Evolutionary conservation across 169 alveolate species (phyloP), one percentile per base, ranked within the genome.

Genomic region (Besnoitia besnoiti): DNA sequence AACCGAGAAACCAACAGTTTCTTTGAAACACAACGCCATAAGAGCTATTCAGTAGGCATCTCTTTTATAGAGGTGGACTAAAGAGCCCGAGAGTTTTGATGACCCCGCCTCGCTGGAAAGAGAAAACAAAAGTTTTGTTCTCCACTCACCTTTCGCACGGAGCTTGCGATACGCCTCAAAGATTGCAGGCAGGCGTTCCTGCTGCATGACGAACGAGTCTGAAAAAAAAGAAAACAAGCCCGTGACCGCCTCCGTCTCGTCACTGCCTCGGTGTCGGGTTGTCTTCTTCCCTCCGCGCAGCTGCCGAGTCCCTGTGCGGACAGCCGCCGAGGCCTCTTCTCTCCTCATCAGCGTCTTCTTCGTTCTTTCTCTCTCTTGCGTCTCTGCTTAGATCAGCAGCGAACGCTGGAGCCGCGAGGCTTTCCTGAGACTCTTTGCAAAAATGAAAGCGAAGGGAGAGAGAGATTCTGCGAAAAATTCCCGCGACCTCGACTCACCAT

Each of bases 201-300:
- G 91, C 30, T 85, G 82, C 61, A 85, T 49, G 59, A 85, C 91
- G 82, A 85, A 85, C 42, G 91, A 85, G 50, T 85, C 91, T 85
- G 90, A 4, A 42, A 0, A 19, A 24, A 0, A 37, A 39, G 7
- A 14, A 7, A 67, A 8, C 44, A 1, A 4, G 14, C 12, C n/a
- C 44, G 40, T 3, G 19, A 42, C 10, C 19, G 37, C 37, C 76
- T 24, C 37, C 40, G 35, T 24, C 40, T n/a, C 37, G 12, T n/a
- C 76, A 7, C 19, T 61, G 33, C 19, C 76, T 61, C 76, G 12
- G 35, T 61, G 12, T 30, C 19, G 37, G 35, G 12, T 61, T 61
- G 12, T 61, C 76, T 61, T 24, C 40, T 61, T 7, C 40, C 76
- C 37, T 8, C 33, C 19, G 12, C 37, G 12, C 19, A 8, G 5